A percentile compares a stretch with the other conserved stretches of the same genome.
Evolutionary conservation across 2,329 filamentous ascomycete species (phyloP).

Genomic region (Cercospora nicotianae): DNA sequence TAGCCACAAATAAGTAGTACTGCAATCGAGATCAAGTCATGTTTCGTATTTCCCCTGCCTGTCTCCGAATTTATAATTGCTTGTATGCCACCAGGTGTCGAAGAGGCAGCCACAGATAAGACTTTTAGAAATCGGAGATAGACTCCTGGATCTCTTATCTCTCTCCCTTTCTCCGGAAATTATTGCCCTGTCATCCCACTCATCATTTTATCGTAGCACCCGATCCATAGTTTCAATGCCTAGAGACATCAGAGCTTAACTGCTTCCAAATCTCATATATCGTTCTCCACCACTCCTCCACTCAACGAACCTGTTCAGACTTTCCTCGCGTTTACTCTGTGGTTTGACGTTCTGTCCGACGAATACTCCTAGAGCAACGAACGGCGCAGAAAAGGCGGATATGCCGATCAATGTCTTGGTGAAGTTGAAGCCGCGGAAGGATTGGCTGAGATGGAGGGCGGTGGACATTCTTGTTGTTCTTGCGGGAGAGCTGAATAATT

Average conservation of each 20-base stretch:
- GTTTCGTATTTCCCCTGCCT: neutral
- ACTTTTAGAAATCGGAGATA: neutral
- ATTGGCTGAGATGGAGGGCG: neutral
- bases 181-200: neutral
- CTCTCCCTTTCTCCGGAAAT: neutral
- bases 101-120: neutral
- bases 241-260: neutral
- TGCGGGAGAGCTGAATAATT: no score
- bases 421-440: conserved; percentile 2
- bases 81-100: neutral
- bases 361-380: neutral
- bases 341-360: neutral
- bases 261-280: neutral
- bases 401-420: conserved; percentile 2
- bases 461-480: neutral
- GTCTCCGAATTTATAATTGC: neutral
- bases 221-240: neutral
- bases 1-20: no score
- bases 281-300: neutral
- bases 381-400: neutral
- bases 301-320: neutral
- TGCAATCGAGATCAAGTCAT: no score
- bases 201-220: neutral
- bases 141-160: neutral
- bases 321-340: neutral